These are phyloP conservation scores for Pinus taeda DNA, from an alignment of 75 land plant species.

Conservation along the genomic window DNA sequence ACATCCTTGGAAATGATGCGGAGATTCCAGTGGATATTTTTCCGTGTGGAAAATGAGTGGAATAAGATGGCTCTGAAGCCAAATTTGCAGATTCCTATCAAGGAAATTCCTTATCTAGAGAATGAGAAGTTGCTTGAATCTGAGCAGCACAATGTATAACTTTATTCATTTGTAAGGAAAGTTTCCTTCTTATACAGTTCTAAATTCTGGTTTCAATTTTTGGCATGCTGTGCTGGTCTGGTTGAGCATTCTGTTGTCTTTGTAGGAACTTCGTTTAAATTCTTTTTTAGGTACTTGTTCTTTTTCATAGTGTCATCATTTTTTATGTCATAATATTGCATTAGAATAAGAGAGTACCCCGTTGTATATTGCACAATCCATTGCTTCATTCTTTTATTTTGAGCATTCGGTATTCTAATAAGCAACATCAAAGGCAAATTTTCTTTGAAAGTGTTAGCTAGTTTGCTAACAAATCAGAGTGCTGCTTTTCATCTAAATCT, in stretches of 20 bases:
- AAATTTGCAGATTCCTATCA: slow-evolving; percentile 14
- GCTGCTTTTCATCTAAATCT: background rate
- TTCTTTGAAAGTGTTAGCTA: background rate
- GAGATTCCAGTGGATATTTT: too few species aligned
- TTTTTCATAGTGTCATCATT: background rate
- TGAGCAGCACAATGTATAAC: slow-evolving; percentile 47
- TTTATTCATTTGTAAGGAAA: slow-evolving; percentile 9
- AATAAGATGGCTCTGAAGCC: too few species aligned
- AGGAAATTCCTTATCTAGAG: slow-evolving; percentile 41
- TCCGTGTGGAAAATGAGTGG: too few species aligned
- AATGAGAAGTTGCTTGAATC: slow-evolving; percentile 51
- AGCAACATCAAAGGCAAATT: background rate
- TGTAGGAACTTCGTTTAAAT: background rate
- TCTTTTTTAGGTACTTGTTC: background rate
- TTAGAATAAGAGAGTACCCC: background rate
- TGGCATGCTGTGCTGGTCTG: background rate
- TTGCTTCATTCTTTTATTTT: background rate
- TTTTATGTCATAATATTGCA: background rate
- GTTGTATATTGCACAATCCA: background rate
- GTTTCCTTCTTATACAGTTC: background rate
- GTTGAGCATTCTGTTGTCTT: slow-evolving; percentile 3
- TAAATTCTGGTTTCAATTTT: background rate
- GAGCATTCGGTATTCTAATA: background rate
- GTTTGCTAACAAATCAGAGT: background rate
- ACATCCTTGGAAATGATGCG: too few species aligned